phyloP scores from a whole-genome alignment of 768 basidiomycete species.

The Scleroderma citrinum region DNA sequence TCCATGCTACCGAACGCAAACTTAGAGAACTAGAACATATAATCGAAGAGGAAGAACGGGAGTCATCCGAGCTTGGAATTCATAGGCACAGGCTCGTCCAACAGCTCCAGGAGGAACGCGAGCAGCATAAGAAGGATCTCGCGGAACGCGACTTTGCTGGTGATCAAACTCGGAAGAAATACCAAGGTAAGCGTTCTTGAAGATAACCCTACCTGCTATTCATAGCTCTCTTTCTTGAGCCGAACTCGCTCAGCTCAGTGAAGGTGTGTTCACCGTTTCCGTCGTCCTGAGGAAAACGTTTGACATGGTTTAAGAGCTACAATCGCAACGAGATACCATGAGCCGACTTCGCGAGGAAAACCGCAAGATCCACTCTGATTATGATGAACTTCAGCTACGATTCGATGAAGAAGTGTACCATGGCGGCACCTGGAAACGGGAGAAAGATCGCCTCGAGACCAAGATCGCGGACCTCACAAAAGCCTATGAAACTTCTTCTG shows the following conservation, averaged over 20 bases:
- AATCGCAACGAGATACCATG: conserved; percentile 70
- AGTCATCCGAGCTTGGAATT: conserved; percentile 57
- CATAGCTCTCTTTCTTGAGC: conserved; percentile 33
- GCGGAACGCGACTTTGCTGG: conserved; percentile 70
- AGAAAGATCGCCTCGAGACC: conserved; percentile 80
- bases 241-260: conserved; percentile 72
- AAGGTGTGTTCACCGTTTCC: conserved; percentile 43
- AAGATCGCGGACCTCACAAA: conserved; percentile 72
- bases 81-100: conserved; percentile 65
- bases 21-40: conserved; percentile 55
- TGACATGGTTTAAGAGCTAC: conserved; percentile 47
- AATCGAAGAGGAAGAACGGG: conserved; percentile 62
- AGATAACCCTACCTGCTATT: conserved; percentile 4
- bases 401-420: conserved; percentile 76
- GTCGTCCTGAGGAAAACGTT: not conserved
- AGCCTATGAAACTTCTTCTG: conserved; percentile 67
- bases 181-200: conserved; percentile 51
- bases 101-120: conserved; percentile 73
- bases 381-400: conserved; percentile 67
- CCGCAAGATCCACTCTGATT: conserved; percentile 68
- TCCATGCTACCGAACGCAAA: conserved; percentile 46
- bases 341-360: conserved; percentile 77
- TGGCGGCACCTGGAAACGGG: conserved; percentile 79
- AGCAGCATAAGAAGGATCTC: conserved; percentile 76
- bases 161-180: conserved; percentile 81